Percentiles rank a stretch among this genome's conserved stretches.
These are phyloP conservation scores for Sclerotinia subarctica DNA, from an alignment of 2,329 filamentous ascomycete genomes.

Conservation along the genomic window DNA sequence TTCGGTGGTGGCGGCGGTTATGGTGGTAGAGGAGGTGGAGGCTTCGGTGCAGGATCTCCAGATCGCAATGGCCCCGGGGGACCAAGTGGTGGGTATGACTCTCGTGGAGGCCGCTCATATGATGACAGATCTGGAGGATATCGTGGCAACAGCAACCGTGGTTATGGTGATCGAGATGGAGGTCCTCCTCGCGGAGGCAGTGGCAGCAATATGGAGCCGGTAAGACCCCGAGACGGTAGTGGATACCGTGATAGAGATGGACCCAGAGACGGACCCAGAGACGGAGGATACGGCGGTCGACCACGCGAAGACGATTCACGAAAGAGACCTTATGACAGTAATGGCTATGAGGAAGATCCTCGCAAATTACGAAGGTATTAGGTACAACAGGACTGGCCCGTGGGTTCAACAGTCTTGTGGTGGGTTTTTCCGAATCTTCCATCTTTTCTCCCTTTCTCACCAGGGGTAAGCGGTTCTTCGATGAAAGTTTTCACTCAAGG, in stretches of 20 bases:
- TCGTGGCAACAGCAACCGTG: conserved; percentile 42
- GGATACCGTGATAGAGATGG: conserved; percentile 54
- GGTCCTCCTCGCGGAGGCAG: conserved; percentile 35
- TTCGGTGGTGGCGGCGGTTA: conserved; percentile 34
- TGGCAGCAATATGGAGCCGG: conserved; percentile 81
- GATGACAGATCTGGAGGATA: conserved; percentile 55
- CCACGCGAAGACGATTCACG: conserved; percentile 52
- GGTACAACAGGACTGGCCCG: conserved; percentile 38
- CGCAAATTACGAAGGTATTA: conserved; percentile 63
- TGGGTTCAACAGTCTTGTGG: conserved; percentile 41
- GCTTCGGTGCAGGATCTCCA: conserved; percentile 34
- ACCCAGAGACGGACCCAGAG: conserved; percentile 50
- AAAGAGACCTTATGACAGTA: conserved; percentile 54
- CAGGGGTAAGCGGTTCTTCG: conserved; percentile 41
- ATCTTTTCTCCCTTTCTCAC: conserved; percentile 39
- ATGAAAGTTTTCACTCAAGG: conserved; percentile 35
- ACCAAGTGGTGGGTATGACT: conserved; percentile 50
- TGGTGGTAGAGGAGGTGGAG: conserved; percentile 35
- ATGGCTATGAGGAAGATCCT: conserved; percentile 80
- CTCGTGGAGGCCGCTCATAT: conserved; percentile 55
- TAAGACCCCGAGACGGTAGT: conserved; percentile 60
- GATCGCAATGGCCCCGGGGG: conserved; percentile 38
- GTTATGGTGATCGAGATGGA: conserved; percentile 43
- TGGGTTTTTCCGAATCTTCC: conserved; percentile 48
- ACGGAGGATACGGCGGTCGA: conserved; percentile 50